Conservation (phyloP, 345 rosid species). For the Sonneratia alba region DNA sequence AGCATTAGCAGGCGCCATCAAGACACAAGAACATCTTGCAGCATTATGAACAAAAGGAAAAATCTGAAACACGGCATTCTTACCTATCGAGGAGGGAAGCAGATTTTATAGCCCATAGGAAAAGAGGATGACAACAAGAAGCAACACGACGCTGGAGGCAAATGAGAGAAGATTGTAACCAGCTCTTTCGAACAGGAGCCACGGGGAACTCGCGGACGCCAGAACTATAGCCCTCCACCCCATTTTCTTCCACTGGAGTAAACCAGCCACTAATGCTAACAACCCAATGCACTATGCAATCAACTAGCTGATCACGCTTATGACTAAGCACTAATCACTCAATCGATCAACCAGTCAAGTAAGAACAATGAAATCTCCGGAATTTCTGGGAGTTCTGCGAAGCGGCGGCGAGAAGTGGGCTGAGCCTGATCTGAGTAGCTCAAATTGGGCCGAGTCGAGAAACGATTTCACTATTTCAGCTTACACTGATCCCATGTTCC, state of each 20-base stretch:
- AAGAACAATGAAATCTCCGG: not conserved
- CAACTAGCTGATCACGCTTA: not conserved
- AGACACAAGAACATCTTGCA: not conserved
- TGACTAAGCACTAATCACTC: not conserved
- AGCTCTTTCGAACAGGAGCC: constrained; percentile 70
- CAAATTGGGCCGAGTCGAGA: too few species aligned
- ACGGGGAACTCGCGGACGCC: constrained; percentile 38
- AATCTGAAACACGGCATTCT: not conserved
- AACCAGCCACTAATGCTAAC: constrained; percentile 53
- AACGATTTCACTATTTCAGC: too few species aligned
- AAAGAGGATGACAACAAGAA: constrained; percentile 58
- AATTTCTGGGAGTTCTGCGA: not conserved
- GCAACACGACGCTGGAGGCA: constrained; percentile 63
- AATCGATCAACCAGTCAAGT: not conserved
- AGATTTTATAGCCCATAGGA: constrained; percentile 83
- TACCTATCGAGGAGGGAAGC: constrained; percentile 90
- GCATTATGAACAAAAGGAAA: not conserved
- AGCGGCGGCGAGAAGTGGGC: not conserved
- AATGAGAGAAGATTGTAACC: constrained; percentile 73
- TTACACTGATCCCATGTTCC: too few species aligned
- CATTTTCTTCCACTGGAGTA: constrained; percentile 62
- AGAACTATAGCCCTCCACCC: constrained; percentile 40
- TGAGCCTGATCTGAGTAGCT: not conserved
- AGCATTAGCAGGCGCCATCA: not conserved
- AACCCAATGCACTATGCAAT: not conserved